Conservation (phyloP, 208 protist genomes). For the Trypanosoma avium region DNA sequence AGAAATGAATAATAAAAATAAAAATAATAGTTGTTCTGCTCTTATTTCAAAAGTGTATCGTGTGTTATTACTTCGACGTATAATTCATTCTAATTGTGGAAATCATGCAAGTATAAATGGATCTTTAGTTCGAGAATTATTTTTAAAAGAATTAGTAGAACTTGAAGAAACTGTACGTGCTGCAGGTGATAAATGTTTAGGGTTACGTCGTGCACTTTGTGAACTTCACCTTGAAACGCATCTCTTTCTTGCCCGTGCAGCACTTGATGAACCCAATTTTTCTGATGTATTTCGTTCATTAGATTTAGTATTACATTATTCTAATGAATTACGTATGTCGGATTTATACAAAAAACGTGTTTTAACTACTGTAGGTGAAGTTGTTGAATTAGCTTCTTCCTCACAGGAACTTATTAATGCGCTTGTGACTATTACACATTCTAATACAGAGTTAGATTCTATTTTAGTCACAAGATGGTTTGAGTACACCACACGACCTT, state of each 20-base stretch:
- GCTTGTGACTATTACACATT: slow-evolving; percentile 29
- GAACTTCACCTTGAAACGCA: slow-evolving; percentile 65
- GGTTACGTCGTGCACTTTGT: slow-evolving; percentile 33
- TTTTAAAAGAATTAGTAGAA: slow-evolving; percentile 22
- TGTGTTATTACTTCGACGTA: slow-evolving; percentile 15
- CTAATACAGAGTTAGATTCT: slow-evolving; percentile 37
- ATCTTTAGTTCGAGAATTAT: slow-evolving; percentile 22
- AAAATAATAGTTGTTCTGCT: no score
- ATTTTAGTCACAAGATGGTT: slow-evolving; percentile 60
- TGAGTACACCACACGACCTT: slow-evolving; percentile 54
- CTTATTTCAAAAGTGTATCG: slow-evolving; percentile 18
- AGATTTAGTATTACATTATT: slow-evolving; percentile 43
- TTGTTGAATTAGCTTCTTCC: slow-evolving; percentile 48
- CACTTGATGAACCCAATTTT: slow-evolving; percentile 42
- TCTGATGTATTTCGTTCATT: slow-evolving; percentile 51
- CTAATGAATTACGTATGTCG: slow-evolving; percentile 23
- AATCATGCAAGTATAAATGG: slow-evolving; percentile 20
- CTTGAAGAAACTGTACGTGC: slow-evolving; percentile 16
- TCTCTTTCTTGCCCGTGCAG: slow-evolving; percentile 48
- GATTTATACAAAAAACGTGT: slow-evolving; percentile 40
- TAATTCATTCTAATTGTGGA: slow-evolving; percentile 9
- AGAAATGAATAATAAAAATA: no score
- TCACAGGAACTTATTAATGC: slow-evolving; percentile 42
- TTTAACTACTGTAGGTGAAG: slow-evolving; percentile 30
- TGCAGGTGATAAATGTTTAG: background rate